Base-by-base conservation (phyloP, 768 basidiomycete genomes). In the Lactarius deliciosus region DNA sequence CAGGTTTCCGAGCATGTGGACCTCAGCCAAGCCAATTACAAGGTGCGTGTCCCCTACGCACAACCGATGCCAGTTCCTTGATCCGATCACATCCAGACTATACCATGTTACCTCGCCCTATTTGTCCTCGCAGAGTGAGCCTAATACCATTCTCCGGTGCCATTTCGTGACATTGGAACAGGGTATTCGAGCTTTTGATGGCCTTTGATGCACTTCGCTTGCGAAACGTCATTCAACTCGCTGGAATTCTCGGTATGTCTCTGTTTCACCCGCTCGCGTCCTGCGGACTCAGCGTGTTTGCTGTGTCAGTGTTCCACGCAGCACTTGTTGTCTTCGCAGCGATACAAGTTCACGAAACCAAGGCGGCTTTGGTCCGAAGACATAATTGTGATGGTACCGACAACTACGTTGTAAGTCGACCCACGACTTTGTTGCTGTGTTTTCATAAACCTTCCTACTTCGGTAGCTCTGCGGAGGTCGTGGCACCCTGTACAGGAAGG, bases 61-160 rank as follows among this genome's bases (percentile, higher is more conserved):
- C 41, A 36, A 3, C 1, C 18, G 28, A 30, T 16, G n/a, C 59
- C 11, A 15, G 22, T 25, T 56, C 45, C 65, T 25, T 58, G 38
- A 1, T 22, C 69, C 68, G 75, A 41, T 20, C 61, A 22, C 50
- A 16, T 60, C 6, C 60, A 91, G 88, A 93, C 92, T 15, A 75
- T 93, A 61, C 88, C 91, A 68, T 93, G 92, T 76, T 94, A 93
- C 75, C 85, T 94, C 6, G 90, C 90, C 3, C 80, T 94, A 8
- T 94, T 93, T 75, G 86, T 87, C 30, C 79, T 94, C 11, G 92
- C 90, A 64, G 91, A 91, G 92, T 92, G 74, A 60, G 84, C 77
- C 18, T 43, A 45, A 60, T 18, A 57, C 36, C 53, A 1, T 41
- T 57, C 50, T 38, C 55, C 16, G n/a, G 55, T 57, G 25, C 28